Percentiles rank a stretch among this genome's conserved stretches.
Evolutionary conservation across 208 protist genomes (phyloP).

Genomic region (Leishmania lainsoni): DNA sequence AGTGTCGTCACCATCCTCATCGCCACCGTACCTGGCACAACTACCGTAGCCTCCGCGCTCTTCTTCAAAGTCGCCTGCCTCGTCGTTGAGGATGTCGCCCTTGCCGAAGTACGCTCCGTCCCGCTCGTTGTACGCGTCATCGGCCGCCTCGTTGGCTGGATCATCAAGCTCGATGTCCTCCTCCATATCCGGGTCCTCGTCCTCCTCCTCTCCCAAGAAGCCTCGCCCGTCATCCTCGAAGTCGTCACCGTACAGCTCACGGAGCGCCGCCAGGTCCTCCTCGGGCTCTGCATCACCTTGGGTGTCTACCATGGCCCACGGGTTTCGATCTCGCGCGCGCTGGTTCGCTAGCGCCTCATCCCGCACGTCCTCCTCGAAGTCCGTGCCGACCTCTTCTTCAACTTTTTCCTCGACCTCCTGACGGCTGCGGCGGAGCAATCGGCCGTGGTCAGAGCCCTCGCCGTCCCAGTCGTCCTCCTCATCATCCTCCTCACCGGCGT

Average conservation of each 20-base stretch:
- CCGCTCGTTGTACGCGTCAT: conserved; percentile 19
- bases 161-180: conserved; percentile 71
- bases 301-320: conserved; percentile 41
- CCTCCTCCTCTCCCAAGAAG: conserved; percentile 38
- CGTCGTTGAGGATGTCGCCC: conserved; percentile 40
- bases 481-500: conserved; percentile 38
- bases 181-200: conserved; percentile 62
- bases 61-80: conserved; percentile 57
- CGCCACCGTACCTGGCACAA: conserved; percentile 22
- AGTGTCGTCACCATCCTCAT: conserved; percentile 14
- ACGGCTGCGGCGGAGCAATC: conserved; percentile 35
- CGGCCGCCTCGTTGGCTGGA: conserved; percentile 31
- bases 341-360: conserved; percentile 10
- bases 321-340: conserved; percentile 40
- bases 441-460: conserved; percentile 34
- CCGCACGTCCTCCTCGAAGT: conserved; percentile 34
- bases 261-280: conserved; percentile 80
- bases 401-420: conserved; percentile 23
- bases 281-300: conserved; percentile 46
- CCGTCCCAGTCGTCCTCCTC: conserved; percentile 50
- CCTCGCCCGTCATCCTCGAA: conserved; percentile 76
- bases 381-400: conserved; percentile 28
- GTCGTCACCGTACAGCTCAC: conserved; percentile 90
- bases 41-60: conserved; percentile 37
- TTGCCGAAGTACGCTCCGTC: conserved; percentile 37